These are phyloP conservation scores for Leucosporidium scottii DNA, from an alignment of 768 basidiomycete species.

Conservation along the genomic window DNA sequence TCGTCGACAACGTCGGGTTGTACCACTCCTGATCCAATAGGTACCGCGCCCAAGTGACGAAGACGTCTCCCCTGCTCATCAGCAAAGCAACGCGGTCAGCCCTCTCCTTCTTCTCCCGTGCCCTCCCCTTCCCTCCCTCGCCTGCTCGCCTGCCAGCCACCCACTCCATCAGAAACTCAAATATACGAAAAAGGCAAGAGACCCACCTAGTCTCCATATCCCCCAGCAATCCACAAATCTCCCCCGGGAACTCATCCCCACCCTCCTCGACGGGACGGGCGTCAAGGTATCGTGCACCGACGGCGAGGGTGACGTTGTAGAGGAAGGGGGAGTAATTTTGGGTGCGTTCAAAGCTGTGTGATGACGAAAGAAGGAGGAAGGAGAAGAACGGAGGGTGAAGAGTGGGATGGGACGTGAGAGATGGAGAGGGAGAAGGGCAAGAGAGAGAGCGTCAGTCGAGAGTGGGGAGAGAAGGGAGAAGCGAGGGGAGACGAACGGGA, in stretches of 20 bases:
- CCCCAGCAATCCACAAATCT: constrained; percentile 22
- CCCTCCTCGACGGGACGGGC: neutral
- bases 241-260: constrained; percentile 15
- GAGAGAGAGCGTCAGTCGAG: neutral
- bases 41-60: constrained; percentile 15
- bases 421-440: neutral
- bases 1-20: constrained; percentile 10
- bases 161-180: too few species aligned
- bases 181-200: too few species aligned
- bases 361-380: too few species aligned
- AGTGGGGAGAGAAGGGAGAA: neutral
- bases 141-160: too few species aligned
- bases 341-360: constrained; percentile 13
- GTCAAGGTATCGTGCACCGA: constrained; percentile 30
- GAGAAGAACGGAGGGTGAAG: too few species aligned
- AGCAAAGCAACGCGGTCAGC: neutral
- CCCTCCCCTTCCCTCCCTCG: too few species aligned
- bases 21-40: constrained; percentile 21
- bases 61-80: constrained; percentile 8
- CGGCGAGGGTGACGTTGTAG: constrained; percentile 21
- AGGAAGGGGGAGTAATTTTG: constrained; percentile 26
- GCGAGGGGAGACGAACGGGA: constrained; percentile 8
- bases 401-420: too few species aligned
- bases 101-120: too few species aligned
- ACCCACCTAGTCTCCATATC: constrained; percentile 14